These are phyloP conservation scores for Leccinum olivaceopallidum DNA, from an alignment of 768 basidiomycete species.

Conservation along the genomic window DNA sequence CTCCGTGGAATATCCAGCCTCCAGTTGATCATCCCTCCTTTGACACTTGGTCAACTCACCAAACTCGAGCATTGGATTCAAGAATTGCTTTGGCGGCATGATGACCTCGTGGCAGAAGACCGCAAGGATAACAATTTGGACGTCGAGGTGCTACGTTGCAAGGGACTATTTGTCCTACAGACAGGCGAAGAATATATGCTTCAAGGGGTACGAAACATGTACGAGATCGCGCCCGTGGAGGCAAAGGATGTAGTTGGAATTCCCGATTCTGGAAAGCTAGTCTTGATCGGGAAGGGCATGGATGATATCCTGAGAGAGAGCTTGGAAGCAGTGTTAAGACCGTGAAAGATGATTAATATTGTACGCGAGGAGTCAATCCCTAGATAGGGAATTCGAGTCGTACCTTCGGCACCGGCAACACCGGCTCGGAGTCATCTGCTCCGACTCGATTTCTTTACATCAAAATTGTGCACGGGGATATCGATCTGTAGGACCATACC, in stretches of 20 bases:
- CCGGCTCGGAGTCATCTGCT: neutral
- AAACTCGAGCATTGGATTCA: slow-evolving; percentile 81
- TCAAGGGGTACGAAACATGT: slow-evolving; percentile 91
- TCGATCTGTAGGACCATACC: slow-evolving; percentile 7
- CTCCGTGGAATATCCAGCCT: slow-evolving; percentile 82
- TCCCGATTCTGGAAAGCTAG: slow-evolving; percentile 73
- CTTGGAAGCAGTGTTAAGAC: slow-evolving; percentile 37
- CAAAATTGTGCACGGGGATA: neutral
- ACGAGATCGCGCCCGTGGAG: slow-evolving; percentile 65
- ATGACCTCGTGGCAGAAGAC: slow-evolving; percentile 41
- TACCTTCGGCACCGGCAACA: too few relatives aligned
- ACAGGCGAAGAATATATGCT: slow-evolving; percentile 67
- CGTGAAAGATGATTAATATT: neutral
- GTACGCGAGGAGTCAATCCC: neutral
- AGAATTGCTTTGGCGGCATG: slow-evolving; percentile 77
- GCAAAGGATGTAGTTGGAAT: slow-evolving; percentile 44
- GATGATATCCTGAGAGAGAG: slow-evolving; percentile 55
- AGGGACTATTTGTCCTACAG: slow-evolving; percentile 69
- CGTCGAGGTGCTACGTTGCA: slow-evolving; percentile 79
- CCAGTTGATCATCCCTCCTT: slow-evolving; percentile 63
- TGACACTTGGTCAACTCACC: slow-evolving; percentile 49
- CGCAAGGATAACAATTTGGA: slow-evolving; percentile 9
- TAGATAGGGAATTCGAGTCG: neutral
- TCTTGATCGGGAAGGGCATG: slow-evolving; percentile 85
- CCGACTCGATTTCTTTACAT: neutral